Percentiles rank a stretch among this genome's conserved stretches.
These are phyloP conservation scores for Coniferiporia sulphurascens DNA, from an alignment of 1,284 basidiomycete species.

Conservation along the genomic window DNA sequence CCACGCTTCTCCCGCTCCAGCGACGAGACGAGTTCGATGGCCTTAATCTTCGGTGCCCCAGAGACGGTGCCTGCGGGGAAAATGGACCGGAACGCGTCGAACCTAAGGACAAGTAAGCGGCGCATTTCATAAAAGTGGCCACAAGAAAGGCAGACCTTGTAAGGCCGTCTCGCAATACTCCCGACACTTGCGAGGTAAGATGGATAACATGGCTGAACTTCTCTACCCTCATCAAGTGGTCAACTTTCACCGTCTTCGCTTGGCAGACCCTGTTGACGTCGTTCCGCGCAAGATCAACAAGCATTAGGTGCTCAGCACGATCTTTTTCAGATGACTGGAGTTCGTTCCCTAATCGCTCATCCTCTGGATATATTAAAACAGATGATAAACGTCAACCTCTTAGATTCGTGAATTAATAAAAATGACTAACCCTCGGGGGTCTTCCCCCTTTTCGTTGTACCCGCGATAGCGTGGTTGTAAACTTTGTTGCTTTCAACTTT, in stretches of 20 bases:
- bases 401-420: constrained; percentile 15
- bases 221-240: constrained; percentile 91
- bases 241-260: constrained; percentile 93
- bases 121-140: neutral
- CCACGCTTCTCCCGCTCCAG: constrained; percentile 90
- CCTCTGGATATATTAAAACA: constrained; percentile 57
- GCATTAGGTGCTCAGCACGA: constrained; percentile 97
- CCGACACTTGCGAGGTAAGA: constrained; percentile 93
- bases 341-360: constrained; percentile 70
- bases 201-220: constrained; percentile 99
- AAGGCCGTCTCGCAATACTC: constrained; percentile 77
- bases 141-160: constrained; percentile 54
- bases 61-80: constrained; percentile 99
- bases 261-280: constrained; percentile 98
- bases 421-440: constrained; percentile 67
- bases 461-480: constrained; percentile 97
- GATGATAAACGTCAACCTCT: constrained; percentile 1
- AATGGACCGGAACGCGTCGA: constrained; percentile 98
- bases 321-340: constrained; percentile 89
- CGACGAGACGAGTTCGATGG: constrained; percentile 88
- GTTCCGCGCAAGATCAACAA: constrained; percentile 98
- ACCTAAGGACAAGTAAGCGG: constrained; percentile 44
- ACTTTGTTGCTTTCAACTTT: constrained; percentile 93
- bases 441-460: constrained; percentile 87
- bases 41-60: constrained; percentile 98